A percentile compares a stretch with the other conserved stretches of the same genome.
Conservation (phyloP, 176 grass and related monocot genomes). For the Oryza coarctata region DNA sequence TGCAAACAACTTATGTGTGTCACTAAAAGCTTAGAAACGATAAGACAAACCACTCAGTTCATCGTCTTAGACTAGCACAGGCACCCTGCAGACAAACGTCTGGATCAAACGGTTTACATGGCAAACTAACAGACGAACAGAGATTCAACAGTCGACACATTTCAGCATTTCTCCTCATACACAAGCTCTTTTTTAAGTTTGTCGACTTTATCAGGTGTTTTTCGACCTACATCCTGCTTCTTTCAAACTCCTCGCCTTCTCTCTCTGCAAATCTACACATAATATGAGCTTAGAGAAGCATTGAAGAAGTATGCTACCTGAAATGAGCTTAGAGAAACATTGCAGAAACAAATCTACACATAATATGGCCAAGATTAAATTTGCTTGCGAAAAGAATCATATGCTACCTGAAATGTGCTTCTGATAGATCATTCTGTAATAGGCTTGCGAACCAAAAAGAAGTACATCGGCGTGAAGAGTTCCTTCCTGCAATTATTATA, state of each 20-base stretch:
- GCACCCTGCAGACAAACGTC: not conserved
- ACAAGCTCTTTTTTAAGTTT: not conserved
- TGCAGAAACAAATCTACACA: no score
- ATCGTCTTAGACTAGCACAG: not conserved
- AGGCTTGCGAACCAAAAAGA: conserved; percentile 84
- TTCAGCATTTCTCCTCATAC: not conserved
- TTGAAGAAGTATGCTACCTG: no score
- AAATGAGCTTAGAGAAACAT: conserved; percentile 7
- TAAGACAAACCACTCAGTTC: not conserved
- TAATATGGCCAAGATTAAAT: no score
- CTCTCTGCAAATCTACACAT: conserved; percentile 2
- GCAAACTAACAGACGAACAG: not conserved
- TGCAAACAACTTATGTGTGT: conserved; percentile 30
- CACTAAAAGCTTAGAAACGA: conserved; percentile 12
- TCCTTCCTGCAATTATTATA: conserved; percentile 65
- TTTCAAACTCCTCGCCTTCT: not conserved
- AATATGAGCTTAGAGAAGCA: not conserved
- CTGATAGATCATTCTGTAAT: conserved; percentile 40
- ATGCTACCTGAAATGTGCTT: conserved; percentile 26
- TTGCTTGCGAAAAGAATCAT: not conserved
- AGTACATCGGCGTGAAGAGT: conserved; percentile 93
- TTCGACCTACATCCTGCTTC: not conserved
- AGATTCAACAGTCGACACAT: not conserved
- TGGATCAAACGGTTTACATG: conserved; percentile 1
- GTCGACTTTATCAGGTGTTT: not conserved